phyloP scores from a whole-genome alignment of 176 grass and related monocot species.

The Bolboschoenus planiculmis region DNA sequence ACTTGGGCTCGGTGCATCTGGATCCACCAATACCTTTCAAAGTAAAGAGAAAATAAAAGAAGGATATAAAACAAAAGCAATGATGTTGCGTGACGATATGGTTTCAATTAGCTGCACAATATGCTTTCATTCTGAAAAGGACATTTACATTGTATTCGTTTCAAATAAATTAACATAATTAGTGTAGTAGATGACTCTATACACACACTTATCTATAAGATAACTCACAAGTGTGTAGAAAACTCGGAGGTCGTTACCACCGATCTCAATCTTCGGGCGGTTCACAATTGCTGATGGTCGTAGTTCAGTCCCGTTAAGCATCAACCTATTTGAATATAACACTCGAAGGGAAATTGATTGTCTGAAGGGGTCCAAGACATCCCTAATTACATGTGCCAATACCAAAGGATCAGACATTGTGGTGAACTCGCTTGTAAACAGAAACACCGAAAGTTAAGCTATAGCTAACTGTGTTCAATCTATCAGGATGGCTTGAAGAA shows the following conservation, averaged over 20 bases:
- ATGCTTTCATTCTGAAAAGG: too few species aligned
- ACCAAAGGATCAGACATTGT: slow-evolving; percentile 34
- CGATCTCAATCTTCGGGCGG: slow-evolving; percentile 43
- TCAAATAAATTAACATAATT: too few species aligned
- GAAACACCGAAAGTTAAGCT: too few species aligned
- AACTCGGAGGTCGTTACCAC: slow-evolving; percentile 46
- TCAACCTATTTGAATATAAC: slow-evolving; percentile 35
- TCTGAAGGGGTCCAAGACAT: slow-evolving; percentile 53
- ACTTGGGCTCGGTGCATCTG: slow-evolving; percentile 63
- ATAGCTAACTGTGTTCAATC: background rate
- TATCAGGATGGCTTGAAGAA: slow-evolving; percentile 1
- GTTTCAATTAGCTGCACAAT: too few species aligned
- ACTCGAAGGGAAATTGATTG: slow-evolving; percentile 39
- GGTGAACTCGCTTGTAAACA: too few species aligned
- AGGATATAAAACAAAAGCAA: too few species aligned
- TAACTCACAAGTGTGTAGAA: slow-evolving; percentile 73
- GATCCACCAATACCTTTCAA: slow-evolving; percentile 57
- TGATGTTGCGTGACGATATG: too few species aligned
- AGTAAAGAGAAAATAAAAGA: background rate
- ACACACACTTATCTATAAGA: too few species aligned
- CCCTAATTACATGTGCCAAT: slow-evolving; percentile 35
- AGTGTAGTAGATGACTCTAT: too few species aligned
- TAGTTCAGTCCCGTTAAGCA: slow-evolving; percentile 44
- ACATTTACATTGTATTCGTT: too few species aligned
- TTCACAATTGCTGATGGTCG: slow-evolving; percentile 42